Evolutionary conservation across 768 basidiomycete species (phyloP), one percentile per base, ranked within the genome.

Genomic region (Boletus coccyginus): DNA sequence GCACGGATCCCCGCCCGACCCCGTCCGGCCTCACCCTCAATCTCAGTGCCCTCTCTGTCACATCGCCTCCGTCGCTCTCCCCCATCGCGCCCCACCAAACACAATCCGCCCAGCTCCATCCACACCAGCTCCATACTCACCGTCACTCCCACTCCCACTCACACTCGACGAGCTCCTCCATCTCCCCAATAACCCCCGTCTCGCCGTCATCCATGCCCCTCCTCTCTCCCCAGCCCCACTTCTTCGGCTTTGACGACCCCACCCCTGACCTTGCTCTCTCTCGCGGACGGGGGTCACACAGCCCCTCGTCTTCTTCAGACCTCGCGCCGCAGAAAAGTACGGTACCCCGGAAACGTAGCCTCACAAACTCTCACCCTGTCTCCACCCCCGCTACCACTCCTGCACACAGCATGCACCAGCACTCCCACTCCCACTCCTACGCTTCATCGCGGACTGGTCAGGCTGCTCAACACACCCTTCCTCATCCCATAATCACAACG

Each of bases 311-410:
- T 21, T 76, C 82, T 31, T 79, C 83, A 24, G 79, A 84, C 11
- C 62, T 72, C 36, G 55, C 46, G 2, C 75, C 77, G 11, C 71
- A 77, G 55, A 80, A 84, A 49, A 79, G 80, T 43, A 21, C 21
- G 2, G 77, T 87, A 11, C 84, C 86, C 2, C 76, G 86, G 38
- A 89, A 89, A 70, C 78, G 88, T 56, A 86, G 84, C 66, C 85
- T 88, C 65, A 83, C 76, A 2, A 70, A 73, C 50, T 67, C 72
- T 4, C 68, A 78, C 17, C 75, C 81, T 74, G 42, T 70, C 65
- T 57, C 67, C 12, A 40, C 57, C 4, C n/a, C 63, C 2, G 5
- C 58, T 39, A 11, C 21, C 36, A 13, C 57, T 11, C 38, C 42
- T 5, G 3, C 53, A 33, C 67, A 67, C 47, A n/a, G 44, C 53